A percentile compares a stretch with the other conserved stretches of the same genome.
Evolutionary conservation across 1,139 yeast genomes (phyloP).

Genomic region (Protomyces lactucae-debilis): DNA sequence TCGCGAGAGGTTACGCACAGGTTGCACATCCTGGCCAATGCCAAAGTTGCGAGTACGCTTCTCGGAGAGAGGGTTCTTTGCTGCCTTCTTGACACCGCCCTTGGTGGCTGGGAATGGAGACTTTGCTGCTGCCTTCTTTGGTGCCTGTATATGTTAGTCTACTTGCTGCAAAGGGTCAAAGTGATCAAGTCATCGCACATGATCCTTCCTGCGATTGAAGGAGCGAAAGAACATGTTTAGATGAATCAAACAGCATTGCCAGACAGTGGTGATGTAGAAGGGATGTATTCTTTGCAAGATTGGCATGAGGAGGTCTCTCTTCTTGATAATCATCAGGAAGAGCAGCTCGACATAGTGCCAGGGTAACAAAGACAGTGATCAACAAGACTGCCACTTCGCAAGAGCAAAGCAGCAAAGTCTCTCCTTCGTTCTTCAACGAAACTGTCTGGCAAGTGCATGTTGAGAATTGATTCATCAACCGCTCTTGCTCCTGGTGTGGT

Average conservation of each 20-base stretch:
- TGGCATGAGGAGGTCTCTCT: not conserved
- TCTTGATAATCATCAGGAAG: no score
- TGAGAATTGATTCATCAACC: not conserved
- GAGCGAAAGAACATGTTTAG: not conserved
- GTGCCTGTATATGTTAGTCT: not conserved
- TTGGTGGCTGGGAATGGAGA: constrained; percentile 64
- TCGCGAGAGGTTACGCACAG: constrained; percentile 92
- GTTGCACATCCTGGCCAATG: constrained; percentile 85
- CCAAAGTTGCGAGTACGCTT: constrained; percentile 91
- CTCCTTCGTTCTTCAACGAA: constrained; percentile 1
- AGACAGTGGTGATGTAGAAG: not conserved
- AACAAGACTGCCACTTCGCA: not conserved
- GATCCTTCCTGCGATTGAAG: not conserved
- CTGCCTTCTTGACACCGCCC: constrained; percentile 40
- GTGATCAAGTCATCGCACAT: constrained; percentile 1
- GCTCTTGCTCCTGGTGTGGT: no score
- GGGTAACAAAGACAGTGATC: not conserved
- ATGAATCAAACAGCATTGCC: not conserved
- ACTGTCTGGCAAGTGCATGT: not conserved
- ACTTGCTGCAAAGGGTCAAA: not conserved
- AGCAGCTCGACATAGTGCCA: not conserved
- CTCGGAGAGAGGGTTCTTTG: constrained; percentile 71
- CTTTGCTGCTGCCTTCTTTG: constrained; percentile 25
- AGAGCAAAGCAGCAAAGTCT: not conserved
- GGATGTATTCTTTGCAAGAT: not conserved